Base-by-base conservation (phyloP, 129 eudicot species). In the Scalesia atractyloides region DNA sequence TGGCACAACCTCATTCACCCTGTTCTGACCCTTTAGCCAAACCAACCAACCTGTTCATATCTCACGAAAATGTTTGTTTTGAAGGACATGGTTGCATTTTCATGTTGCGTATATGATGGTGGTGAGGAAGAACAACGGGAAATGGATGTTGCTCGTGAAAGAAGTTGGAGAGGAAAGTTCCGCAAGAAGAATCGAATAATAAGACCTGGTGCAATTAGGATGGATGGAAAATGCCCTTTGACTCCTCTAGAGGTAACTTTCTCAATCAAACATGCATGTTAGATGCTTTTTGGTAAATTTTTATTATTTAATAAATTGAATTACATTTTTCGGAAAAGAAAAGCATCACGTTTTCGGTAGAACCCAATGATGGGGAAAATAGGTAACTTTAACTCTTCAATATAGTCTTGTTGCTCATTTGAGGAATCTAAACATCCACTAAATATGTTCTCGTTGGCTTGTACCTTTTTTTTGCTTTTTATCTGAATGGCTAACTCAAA, bases 1-100 rank as follows among this genome's bases (percentile, higher is more conserved):
- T 30, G 34, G 34, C 34, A 30, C 34, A 30, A 30, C 34, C 34
- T 30, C 34, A 30, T 30, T 30, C 34, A 30, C 34, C 34, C 4
- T 39, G 33, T 52, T n/a, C 58, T 2, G 4, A 16, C 58, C 22
- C 12, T 18, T 52, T 16, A 6, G 10, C 58, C 59, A 16, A 7
- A 8, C 22, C 26, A 1, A 3, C 12, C 59, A 52, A 7, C 59
- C 22, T 9, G 22, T 56, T 7, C 33, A 9, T 19, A 54, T 13
- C 9, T 59, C 43, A 59, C 41, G 26, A 59, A 52, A 59, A 60
- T 50, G 17, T 26, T 62, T 41, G 22, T 54, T 64, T 54, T 82
- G 59, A 72, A 95, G 99, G 99, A 95, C 74, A 95, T 95, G 99
- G 99, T 95, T 81, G 99, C 99, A 10, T 95, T 95, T 85, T 95